Base-by-base conservation (phyloP, 371 early-diverging fungal species). In the Dichotomocladium elegans region DNA sequence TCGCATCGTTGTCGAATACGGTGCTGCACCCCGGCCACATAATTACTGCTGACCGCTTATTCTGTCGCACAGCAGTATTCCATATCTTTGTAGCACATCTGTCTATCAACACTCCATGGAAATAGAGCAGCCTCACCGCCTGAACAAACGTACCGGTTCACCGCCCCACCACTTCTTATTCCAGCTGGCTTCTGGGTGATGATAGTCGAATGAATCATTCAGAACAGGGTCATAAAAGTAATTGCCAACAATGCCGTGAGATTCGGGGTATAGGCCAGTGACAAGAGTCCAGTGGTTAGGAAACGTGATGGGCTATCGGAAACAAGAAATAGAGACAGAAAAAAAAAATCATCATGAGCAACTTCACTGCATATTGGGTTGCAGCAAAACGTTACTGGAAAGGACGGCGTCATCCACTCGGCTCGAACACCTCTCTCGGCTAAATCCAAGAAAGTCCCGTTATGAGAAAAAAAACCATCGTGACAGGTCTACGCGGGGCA, bases 251-350 rank as follows among this genome's bases (percentile, higher is more conserved):
- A 98, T 90, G 4, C 97, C 98, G 56, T 98, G 97, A 2, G 83
- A 65, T 47, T 92, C 89, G 0, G 97, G 96, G 54, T 88, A 92
- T 41, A 96, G 68, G 2, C 98, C 98, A 10, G 98, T 96, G 9
- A 83, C 91, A 27, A 98, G 65, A 2, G 93, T 78, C 72, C 92
- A 96, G 62, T 98, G 97, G 73, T 96, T 98, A 8, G 98, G 93
- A 61, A 96, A 98, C 0, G 98, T 98, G 45, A 91, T 74, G 26
- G 80, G 72, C 82, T 82, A 58, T 31, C 35, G 4, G 5, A 14
- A 37, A 6, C 2, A n/a, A n/a, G n/a, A n/a, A n/a, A n/a, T n/a
- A n/a, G n/a, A n/a, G n/a, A n/a, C 28, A 4, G 35, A n/a, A 14
- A 22, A 29, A 28, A 3, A 0, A 22, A 25, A 33, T 33, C 30